Evolutionary conservation across 2,329 filamentous ascomycete species (phyloP).

Genomic region (Scopulariopsis brevicaulis): DNA sequence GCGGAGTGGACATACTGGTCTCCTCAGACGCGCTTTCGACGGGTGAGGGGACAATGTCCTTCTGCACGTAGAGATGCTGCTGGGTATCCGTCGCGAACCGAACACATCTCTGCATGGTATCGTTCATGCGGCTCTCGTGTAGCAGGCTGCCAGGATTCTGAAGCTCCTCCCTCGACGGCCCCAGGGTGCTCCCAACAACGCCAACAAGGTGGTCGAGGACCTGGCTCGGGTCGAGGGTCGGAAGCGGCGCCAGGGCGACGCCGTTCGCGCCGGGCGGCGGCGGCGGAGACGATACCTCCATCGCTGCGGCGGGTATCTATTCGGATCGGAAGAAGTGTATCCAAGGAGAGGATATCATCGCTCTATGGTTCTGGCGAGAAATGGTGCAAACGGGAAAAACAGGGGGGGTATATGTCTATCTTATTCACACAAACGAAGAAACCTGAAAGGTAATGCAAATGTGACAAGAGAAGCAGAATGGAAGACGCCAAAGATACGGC

Average conservation of each 20-base stretch:
- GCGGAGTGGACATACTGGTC: slow-evolving; percentile 23
- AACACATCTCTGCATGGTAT: slow-evolving; percentile 78
- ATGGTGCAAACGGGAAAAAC: neutral
- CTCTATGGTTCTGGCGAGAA: neutral
- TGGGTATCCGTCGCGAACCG: slow-evolving; percentile 85
- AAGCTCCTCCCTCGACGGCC: slow-evolving; percentile 67
- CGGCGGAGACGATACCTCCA: slow-evolving; percentile 39
- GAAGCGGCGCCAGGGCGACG: slow-evolving; percentile 31
- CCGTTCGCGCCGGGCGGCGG: slow-evolving; percentile 34
- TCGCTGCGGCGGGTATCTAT: slow-evolving; percentile 17
- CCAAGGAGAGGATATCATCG: neutral
- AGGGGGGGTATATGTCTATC: neutral
- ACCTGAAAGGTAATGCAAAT: neutral
- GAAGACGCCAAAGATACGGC: neutral
- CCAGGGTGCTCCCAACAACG: slow-evolving; percentile 62
- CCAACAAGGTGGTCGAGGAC: slow-evolving; percentile 62
- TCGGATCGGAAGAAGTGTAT: neutral
- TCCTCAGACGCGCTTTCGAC: slow-evolving; percentile 36
- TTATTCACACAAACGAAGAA: neutral
- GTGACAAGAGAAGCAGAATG: neutral
- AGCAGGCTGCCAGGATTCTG: slow-evolving; percentile 74
- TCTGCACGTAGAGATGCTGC: slow-evolving; percentile 82
- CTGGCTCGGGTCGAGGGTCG: slow-evolving; percentile 52
- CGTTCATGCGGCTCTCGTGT: slow-evolving; percentile 56
- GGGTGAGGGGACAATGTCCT: slow-evolving; percentile 53